Base-by-base conservation (phyloP, 2,329 filamentous ascomycete genomes). In the Colletotrichum tropicicola region DNA sequence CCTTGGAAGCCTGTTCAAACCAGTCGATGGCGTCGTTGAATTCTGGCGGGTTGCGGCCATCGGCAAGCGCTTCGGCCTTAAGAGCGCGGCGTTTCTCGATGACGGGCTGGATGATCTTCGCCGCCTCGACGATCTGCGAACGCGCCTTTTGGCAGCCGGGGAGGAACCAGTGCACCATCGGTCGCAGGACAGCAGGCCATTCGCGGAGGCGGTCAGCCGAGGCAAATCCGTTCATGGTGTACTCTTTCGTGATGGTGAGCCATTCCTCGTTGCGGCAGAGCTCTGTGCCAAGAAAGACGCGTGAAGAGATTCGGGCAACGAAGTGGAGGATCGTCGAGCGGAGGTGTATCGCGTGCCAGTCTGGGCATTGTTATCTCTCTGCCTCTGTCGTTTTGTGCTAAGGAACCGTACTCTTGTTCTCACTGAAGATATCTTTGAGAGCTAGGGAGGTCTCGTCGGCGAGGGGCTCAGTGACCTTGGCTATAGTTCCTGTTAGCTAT, bases 281-380 rank as follows among this genome's bases (percentile, higher is more conserved):
- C 3, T 75, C 72, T 5, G 72, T 68, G 6, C 83, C 83, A 2
- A 85, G 70, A 65, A 86, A 85, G 4, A 85, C 77, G 7, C 82
- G 76, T 2, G 84, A 82, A 0, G 84, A 84, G 15, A 86, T 68
- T 6, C 82, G 81, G 13, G 83, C 82, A 12, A 87, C 76, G 10
- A 84, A 28, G 12, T 67, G 49, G 3, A 65, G 47, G n/a, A 66
- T 32, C 4, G 21, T 63, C 7, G 52, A 6, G 6, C 59, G 59
- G 41, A 62, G 41, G 23, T 21, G 37, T 3, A 54, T 55, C 15
- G 6, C 66, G 65, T 12, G 67, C 65, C 30, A 70, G 69, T 55
- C 72, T 82, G 0, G 2, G 5, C 0, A 1, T 6, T 25, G 28
- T 59, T 15, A 63, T 35, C 2, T 5, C 1, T 6, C 6, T 6